A percentile compares a stretch with the other conserved stretches of the same genome.
Evolutionary conservation across 768 basidiomycete genomes (phyloP).

Genomic region (Podaxis sp.): DNA sequence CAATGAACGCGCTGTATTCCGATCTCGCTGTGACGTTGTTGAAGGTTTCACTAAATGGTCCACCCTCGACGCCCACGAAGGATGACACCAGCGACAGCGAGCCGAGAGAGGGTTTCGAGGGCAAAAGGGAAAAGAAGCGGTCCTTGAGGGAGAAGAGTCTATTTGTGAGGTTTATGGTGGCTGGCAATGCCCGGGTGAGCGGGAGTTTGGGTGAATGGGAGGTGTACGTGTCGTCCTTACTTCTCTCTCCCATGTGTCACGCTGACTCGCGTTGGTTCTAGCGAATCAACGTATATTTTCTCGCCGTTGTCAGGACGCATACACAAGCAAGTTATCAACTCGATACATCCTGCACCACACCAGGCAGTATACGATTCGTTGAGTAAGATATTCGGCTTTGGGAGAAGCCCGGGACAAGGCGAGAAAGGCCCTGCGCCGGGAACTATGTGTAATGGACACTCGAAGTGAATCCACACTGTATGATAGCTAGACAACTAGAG

Average conservation of each 20-base stretch:
- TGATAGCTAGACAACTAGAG: not conserved
- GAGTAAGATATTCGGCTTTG: constrained; percentile 35
- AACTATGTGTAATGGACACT: not conserved
- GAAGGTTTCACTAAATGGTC: constrained; percentile 39
- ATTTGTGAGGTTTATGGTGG: constrained; percentile 48
- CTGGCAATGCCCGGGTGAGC: constrained; percentile 60
- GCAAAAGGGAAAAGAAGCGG: constrained; percentile 19
- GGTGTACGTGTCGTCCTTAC: constrained; percentile 43
- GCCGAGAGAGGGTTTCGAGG: not conserved
- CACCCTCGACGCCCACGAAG: constrained; percentile 12
- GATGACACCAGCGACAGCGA: not conserved
- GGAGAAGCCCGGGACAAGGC: constrained; percentile 14
- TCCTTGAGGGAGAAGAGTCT: constrained; percentile 53
- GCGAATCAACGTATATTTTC: constrained; percentile 71
- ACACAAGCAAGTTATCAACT: constrained; percentile 59
- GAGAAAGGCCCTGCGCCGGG: constrained; percentile 3
- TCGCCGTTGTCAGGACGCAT: constrained; percentile 65
- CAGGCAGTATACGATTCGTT: constrained; percentile 61
- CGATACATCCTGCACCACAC: constrained; percentile 77
- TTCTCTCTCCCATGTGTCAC: not conserved
- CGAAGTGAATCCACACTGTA: not conserved
- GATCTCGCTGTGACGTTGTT: constrained; percentile 55
- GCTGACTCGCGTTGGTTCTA: constrained; percentile 19
- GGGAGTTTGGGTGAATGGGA: constrained; percentile 65
- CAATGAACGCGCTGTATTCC: constrained; percentile 71